Conservation (phyloP, 1,284 basidiomycete species). For the Rhodotorula sp. region DNA sequence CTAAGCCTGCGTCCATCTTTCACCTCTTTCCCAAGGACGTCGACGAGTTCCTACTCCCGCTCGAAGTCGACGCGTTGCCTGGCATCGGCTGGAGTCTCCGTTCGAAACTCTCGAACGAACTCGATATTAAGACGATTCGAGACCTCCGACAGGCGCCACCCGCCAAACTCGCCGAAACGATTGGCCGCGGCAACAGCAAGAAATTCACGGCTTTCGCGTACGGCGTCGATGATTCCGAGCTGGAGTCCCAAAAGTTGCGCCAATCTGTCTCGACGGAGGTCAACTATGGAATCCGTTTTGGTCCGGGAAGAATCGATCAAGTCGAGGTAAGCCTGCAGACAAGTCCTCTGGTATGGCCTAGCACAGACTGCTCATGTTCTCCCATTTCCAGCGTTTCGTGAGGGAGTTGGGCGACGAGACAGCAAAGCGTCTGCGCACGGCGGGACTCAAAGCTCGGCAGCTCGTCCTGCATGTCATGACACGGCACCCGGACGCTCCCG, state of each 20-base stretch:
- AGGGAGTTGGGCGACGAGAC: slow-evolving; percentile 73
- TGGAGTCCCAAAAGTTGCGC: slow-evolving; percentile 76
- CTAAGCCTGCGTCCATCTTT: slow-evolving; percentile 84
- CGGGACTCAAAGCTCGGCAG: slow-evolving; percentile 67
- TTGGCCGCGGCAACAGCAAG: slow-evolving; percentile 81
- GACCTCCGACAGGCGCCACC: slow-evolving; percentile 58
- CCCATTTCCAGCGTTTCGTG: slow-evolving; percentile 58
- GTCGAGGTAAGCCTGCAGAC: slow-evolving; percentile 56
- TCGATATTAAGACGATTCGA: slow-evolving; percentile 69
- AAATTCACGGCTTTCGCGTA: slow-evolving; percentile 78
- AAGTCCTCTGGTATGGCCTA: background rate
- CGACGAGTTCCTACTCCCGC: slow-evolving; percentile 62
- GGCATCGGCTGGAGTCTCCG: slow-evolving; percentile 68
- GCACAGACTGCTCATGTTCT: background rate
- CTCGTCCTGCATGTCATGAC: slow-evolving; percentile 87
- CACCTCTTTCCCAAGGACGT: slow-evolving; percentile 65
- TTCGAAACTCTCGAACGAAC: slow-evolving; percentile 65
- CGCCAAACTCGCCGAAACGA: slow-evolving; percentile 48
- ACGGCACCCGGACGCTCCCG: slow-evolving; percentile 77
- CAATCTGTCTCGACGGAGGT: slow-evolving; percentile 89
- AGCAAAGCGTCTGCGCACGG: slow-evolving; percentile 64
- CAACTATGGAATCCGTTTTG: slow-evolving; percentile 94
- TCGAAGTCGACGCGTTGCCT: slow-evolving; percentile 83
- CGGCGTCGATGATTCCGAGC: slow-evolving; percentile 73
- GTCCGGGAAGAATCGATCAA: slow-evolving; percentile 63